These are phyloP conservation scores for Bjerkandera adusta DNA, from an alignment of 1,284 basidiomycete species.

Conservation along the genomic window DNA sequence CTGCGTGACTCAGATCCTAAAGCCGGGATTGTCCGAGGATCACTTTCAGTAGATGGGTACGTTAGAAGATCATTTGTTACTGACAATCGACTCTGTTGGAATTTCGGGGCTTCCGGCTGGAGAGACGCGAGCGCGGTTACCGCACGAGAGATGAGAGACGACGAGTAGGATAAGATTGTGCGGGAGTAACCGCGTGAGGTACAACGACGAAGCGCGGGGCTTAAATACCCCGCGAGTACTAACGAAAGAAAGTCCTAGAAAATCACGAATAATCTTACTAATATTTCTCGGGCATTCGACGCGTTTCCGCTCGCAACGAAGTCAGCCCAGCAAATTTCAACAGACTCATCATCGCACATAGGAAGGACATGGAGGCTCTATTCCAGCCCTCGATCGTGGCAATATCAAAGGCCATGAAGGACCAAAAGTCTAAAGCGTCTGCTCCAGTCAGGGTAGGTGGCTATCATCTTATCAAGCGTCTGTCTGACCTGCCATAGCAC, in stretches of 20 bases:
- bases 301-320: neutral
- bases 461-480: neutral
- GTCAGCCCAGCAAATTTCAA: constrained; percentile 8
- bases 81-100: neutral
- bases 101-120: no score
- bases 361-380: constrained; percentile 32
- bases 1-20: constrained; percentile 33
- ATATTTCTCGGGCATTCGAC: neutral
- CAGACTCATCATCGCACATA: constrained; percentile 7
- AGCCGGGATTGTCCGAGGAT: constrained; percentile 38
- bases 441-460: neutral
- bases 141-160: no score
- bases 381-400: constrained; percentile 38
- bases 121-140: no score
- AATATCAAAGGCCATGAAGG: constrained; percentile 18
- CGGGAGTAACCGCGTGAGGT: no score
- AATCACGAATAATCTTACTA: no score
- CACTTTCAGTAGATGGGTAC: constrained; percentile 38
- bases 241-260: no score
- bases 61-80: constrained; percentile 5
- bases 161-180: neutral
- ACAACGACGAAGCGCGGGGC: no score
- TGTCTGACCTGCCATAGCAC: constrained; percentile 21
- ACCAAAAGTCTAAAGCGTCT: neutral
- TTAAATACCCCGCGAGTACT: no score